phyloP scores from a whole-genome alignment of 345 rosid genomes.

The Eucalyptus melliodora region DNA sequence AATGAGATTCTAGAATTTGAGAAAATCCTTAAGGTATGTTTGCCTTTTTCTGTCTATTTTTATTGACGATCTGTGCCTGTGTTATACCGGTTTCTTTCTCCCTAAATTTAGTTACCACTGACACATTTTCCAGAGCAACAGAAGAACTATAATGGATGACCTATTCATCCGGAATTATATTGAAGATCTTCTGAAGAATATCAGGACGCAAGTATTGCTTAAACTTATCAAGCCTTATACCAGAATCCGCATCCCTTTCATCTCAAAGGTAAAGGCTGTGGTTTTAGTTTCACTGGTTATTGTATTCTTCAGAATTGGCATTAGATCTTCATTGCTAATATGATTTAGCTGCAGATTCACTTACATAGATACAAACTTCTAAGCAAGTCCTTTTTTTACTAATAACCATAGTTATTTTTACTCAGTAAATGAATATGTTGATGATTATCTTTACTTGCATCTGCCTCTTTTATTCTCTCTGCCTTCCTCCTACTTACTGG shows the following conservation, averaged over 20 bases:
- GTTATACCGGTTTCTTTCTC: background rate
- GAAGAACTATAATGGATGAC: conserved; percentile 97
- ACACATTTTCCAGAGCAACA: conserved; percentile 48
- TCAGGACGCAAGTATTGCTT: conserved; percentile 93
- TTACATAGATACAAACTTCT: background rate
- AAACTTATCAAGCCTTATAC: conserved; percentile 98
- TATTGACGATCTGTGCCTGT: background rate
- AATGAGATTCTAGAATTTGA: conserved; percentile 96
- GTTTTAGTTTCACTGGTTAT: background rate
- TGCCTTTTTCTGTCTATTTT: background rate
- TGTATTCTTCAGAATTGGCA: background rate
- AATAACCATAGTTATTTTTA: background rate
- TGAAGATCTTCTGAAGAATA: conserved; percentile 94
- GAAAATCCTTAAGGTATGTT: conserved; percentile 82
- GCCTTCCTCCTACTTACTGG: background rate
- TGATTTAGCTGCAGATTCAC: background rate
- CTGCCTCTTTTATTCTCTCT: background rate
- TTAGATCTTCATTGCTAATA: background rate
- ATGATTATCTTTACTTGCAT: background rate
- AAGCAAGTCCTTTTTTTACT: background rate
- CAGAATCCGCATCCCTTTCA: conserved; percentile 84
- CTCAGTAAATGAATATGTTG: background rate
- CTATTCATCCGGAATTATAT: conserved; percentile 92
- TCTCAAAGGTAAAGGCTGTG: conserved; percentile 46
- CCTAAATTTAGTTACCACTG: background rate